These are phyloP conservation scores for Herpotrichia juniperi DNA, from an alignment of 2,329 filamentous ascomycete species.

Conservation along the genomic window DNA sequence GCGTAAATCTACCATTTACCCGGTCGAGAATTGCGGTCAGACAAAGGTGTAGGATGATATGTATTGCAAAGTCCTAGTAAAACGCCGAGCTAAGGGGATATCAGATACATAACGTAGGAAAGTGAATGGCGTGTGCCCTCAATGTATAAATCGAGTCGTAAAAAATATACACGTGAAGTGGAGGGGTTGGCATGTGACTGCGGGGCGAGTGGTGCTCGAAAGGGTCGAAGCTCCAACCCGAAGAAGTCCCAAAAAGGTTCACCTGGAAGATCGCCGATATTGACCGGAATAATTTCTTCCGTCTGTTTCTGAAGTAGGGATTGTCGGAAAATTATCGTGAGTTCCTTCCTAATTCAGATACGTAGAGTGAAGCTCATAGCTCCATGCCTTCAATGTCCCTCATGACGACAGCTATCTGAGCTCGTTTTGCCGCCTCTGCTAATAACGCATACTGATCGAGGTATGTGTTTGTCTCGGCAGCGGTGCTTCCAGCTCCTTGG, in stretches of 20 bases:
- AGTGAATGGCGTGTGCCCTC: not conserved
- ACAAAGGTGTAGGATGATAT: too few species aligned
- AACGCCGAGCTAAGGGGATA: constrained; percentile 21
- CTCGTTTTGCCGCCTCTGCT: constrained; percentile 90
- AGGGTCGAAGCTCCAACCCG: not conserved
- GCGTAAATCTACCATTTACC: too few species aligned
- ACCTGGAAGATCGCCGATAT: too few species aligned
- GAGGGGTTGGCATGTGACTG: not conserved
- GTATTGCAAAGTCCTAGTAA: too few species aligned
- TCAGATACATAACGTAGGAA: constrained; percentile 7
- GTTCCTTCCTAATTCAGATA: constrained; percentile 19
- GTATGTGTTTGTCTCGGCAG: constrained; percentile 63
- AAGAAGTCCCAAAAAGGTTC: too few species aligned
- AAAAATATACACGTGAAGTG: not conserved
- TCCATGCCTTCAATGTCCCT: constrained; percentile 80
- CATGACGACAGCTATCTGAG: constrained; percentile 87
- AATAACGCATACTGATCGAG: constrained; percentile 83
- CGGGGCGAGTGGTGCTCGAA: not conserved
- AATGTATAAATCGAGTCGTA: not conserved
- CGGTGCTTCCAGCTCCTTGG: constrained; percentile 39
- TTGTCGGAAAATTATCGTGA: constrained; percentile 9
- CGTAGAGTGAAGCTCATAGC: constrained; percentile 44
- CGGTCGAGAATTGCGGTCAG: too few species aligned
- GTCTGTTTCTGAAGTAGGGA: too few species aligned
- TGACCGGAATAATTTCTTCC: too few species aligned